A percentile compares a stretch with the other conserved stretches of the same genome.
These are phyloP conservation scores for Centella asiatica DNA, from an alignment of 129 eudicot species.

Conservation along the genomic window DNA sequence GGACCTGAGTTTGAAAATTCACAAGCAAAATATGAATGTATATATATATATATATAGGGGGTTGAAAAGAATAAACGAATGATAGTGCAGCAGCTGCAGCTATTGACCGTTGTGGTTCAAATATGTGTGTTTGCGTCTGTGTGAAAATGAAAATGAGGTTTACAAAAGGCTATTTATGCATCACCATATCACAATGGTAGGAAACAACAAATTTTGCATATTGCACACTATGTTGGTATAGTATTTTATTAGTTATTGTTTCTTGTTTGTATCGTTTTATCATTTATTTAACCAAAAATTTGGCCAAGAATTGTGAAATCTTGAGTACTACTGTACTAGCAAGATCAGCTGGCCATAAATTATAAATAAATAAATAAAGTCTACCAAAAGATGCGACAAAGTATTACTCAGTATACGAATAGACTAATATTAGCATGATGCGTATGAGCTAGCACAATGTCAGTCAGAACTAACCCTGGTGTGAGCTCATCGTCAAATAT, in stretches of 20 bases:
- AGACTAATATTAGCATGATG: too few relatives aligned
- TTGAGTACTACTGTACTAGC: too few relatives aligned
- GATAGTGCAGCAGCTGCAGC: too few relatives aligned
- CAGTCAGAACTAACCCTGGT: conserved; percentile 65
- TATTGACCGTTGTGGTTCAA: too few relatives aligned
- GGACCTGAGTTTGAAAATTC: too few relatives aligned
- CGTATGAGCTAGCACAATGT: not conserved
- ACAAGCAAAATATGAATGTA: too few relatives aligned
- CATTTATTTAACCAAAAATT: not conserved
- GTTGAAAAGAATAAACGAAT: too few relatives aligned
- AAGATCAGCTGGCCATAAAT: not conserved
- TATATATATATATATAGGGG: too few relatives aligned
- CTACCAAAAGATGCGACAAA: not conserved
- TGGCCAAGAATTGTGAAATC: too few relatives aligned
- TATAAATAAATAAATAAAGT: not conserved
- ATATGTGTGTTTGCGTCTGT: too few relatives aligned
- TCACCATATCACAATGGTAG: not conserved
- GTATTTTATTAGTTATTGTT: not conserved
- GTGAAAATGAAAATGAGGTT: not conserved
- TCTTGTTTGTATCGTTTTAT: not conserved
- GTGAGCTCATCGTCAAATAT: conserved; percentile 96
- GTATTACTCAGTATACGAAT: not conserved
- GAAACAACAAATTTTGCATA: not conserved
- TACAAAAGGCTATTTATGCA: not conserved
- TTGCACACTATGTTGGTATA: not conserved